Percentiles rank a stretch among this genome's conserved stretches.
Conservation (phyloP, 371 early-diverging fungal genomes). For the Funneliformis caledonium region DNA sequence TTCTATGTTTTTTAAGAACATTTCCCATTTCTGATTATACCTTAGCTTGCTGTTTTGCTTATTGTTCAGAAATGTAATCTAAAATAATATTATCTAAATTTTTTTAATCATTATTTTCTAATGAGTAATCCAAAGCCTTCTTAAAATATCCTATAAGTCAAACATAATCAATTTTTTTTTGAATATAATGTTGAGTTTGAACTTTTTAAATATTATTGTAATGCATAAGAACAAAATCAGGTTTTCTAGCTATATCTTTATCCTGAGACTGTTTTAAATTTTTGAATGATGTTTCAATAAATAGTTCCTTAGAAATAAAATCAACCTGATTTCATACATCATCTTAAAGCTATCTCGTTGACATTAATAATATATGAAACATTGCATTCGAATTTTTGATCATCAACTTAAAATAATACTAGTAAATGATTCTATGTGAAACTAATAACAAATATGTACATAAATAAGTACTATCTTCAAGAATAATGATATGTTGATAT, state of each 20-base stretch:
- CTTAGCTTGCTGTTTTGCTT: neutral
- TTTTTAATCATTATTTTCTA: slow-evolving; percentile 1
- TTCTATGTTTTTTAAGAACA: neutral
- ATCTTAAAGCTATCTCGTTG: neutral
- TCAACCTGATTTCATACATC: neutral
- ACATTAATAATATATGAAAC: too few species aligned
- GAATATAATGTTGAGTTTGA: neutral
- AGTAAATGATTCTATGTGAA: too few species aligned
- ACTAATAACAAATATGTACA: too few species aligned
- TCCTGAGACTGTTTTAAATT: neutral
- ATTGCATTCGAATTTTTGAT: too few species aligned
- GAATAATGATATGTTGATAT: neutral
- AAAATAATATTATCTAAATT: neutral
- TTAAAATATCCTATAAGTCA: neutral
- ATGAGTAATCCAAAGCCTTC: neutral
- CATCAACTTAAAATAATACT: too few species aligned
- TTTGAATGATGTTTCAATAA: neutral
- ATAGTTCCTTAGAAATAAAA: neutral
- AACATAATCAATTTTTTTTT: neutral
- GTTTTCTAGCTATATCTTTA: neutral
- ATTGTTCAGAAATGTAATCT: neutral
- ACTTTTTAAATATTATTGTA: neutral
- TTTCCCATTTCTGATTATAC: neutral
- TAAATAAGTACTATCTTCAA: neutral
- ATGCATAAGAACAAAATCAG: neutral